These are phyloP conservation scores for Neurospora sp. DNA, from an alignment of 495 filamentous ascomycete genomes.

Conservation along the genomic window DNA sequence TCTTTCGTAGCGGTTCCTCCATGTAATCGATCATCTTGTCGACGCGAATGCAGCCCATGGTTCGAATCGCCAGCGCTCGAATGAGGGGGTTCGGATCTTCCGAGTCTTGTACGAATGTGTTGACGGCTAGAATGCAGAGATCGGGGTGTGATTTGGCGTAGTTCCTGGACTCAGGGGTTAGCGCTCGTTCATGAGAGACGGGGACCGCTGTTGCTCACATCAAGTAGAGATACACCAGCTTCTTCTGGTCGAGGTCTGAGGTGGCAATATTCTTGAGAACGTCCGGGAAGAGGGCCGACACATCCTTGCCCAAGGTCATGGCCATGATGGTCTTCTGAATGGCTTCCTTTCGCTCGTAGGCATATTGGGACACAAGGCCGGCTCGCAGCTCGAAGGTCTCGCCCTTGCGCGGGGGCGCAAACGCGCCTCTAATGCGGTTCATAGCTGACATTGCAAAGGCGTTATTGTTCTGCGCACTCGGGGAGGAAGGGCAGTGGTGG, in stretches of 20 bases:
- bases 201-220: conserved; percentile 53
- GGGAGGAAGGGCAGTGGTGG: background rate
- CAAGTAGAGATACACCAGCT: conserved; percentile 96
- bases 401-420: conserved; percentile 83
- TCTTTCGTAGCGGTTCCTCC: conserved; percentile 97
- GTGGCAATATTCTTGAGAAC: conserved; percentile 99
- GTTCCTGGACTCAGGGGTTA: conserved; percentile 54
- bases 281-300: conserved; percentile 94
- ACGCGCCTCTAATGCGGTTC: conserved; percentile 90
- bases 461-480: background rate
- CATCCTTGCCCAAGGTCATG: conserved; percentile 98
- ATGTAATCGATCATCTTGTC: conserved; percentile 99
- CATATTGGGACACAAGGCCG: conserved; percentile 97
- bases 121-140: conserved; percentile 97
- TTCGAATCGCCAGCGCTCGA: conserved; percentile 86
- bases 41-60: conserved; percentile 98
- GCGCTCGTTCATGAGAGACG: background rate
- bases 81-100: conserved; percentile 98
- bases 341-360: conserved; percentile 95
- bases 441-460: conserved; percentile 62
- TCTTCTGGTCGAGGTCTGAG: conserved; percentile 93
- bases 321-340: conserved; percentile 99
- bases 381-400: conserved; percentile 97
- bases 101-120: conserved; percentile 98
- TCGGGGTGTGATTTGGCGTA: conserved; percentile 99